Conservation (phyloP, 2,329 filamentous ascomycete species). For the Nothophoma quercina region DNA sequence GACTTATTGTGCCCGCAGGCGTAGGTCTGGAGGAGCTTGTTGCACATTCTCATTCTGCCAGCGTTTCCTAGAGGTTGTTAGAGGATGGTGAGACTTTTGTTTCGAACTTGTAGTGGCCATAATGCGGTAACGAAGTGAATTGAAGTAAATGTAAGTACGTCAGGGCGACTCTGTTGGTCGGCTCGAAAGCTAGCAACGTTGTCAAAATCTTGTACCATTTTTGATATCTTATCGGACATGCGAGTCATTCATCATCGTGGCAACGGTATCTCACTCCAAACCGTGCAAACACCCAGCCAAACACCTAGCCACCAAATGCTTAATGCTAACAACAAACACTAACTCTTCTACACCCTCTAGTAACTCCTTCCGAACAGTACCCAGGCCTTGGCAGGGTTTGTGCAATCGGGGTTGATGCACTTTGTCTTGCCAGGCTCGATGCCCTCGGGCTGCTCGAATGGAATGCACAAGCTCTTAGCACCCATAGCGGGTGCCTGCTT, state of each 20-base stretch:
- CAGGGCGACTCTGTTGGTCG: not conserved
- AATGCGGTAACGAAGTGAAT: not conserved
- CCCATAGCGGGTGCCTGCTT: constrained; percentile 77
- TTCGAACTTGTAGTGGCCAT: not conserved
- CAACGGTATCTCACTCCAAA: constrained; percentile 16
- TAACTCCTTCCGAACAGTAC: constrained; percentile 81
- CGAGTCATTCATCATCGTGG: constrained; percentile 6
- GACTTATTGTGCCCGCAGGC: constrained; percentile 34
- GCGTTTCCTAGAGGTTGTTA: not conserved
- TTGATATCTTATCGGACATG: constrained; percentile 13
- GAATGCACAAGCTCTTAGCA: constrained; percentile 78
- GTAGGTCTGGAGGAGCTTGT: constrained; percentile 35
- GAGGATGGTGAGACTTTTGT: not conserved
- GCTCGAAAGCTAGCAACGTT: not conserved
- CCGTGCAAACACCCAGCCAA: constrained; percentile 19
- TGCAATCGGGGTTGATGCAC: constrained; percentile 90
- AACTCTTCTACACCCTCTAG: constrained; percentile 21
- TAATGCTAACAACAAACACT: constrained; percentile 17
- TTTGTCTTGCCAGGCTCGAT: constrained; percentile 83
- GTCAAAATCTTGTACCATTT: constrained; percentile 1
- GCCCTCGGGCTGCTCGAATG: constrained; percentile 85
- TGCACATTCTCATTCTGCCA: constrained; percentile 28
- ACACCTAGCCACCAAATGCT: constrained; percentile 35
- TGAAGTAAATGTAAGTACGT: constrained; percentile 1
- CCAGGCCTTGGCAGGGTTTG: constrained; percentile 79